Evolutionary conservation across 2,329 filamentous ascomycete species (phyloP).

Genomic region (Botryotinia convoluta): DNA sequence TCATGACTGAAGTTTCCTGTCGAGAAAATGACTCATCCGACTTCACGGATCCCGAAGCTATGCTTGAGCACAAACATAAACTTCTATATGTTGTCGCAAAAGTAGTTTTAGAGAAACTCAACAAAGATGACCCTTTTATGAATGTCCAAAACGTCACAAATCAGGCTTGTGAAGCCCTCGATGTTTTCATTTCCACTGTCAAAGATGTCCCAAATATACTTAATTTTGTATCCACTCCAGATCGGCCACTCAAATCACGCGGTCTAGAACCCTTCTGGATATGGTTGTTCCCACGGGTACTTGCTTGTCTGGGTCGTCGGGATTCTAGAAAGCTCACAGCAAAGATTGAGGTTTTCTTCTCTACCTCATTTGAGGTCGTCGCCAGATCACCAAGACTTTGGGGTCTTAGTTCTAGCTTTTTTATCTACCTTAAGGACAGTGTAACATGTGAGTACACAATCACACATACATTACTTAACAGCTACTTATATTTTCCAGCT

Average conservation of each 20-base stretch:
- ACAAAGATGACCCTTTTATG: slow-evolving; percentile 64
- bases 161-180: slow-evolving; percentile 69
- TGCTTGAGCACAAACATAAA: slow-evolving; percentile 75
- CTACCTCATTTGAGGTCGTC: slow-evolving; percentile 47
- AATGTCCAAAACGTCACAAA: slow-evolving; percentile 53
- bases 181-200: slow-evolving; percentile 73
- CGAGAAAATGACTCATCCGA: slow-evolving; percentile 56
- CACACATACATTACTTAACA: neutral
- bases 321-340: slow-evolving; percentile 48
- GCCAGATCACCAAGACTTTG: slow-evolving; percentile 48
- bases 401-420: slow-evolving; percentile 45
- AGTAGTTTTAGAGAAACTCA: slow-evolving; percentile 70
- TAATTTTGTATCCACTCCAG: slow-evolving; percentile 44
- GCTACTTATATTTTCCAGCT: slow-evolving; percentile 24
- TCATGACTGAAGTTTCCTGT: slow-evolving; percentile 58
- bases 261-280: slow-evolving; percentile 62
- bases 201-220: slow-evolving; percentile 72
- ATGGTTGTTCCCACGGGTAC: slow-evolving; percentile 60
- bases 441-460: slow-evolving; percentile 30
- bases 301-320: slow-evolving; percentile 54
- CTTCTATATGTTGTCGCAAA: slow-evolving; percentile 81
- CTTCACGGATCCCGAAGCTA: slow-evolving; percentile 55
- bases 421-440: slow-evolving; percentile 50
- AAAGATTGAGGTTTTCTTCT: slow-evolving; percentile 54
- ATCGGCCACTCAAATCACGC: slow-evolving; percentile 47